These are phyloP conservation scores for Rhodotorula sp. DNA, from an alignment of 1,284 basidiomycete species.

Conservation along the genomic window DNA sequence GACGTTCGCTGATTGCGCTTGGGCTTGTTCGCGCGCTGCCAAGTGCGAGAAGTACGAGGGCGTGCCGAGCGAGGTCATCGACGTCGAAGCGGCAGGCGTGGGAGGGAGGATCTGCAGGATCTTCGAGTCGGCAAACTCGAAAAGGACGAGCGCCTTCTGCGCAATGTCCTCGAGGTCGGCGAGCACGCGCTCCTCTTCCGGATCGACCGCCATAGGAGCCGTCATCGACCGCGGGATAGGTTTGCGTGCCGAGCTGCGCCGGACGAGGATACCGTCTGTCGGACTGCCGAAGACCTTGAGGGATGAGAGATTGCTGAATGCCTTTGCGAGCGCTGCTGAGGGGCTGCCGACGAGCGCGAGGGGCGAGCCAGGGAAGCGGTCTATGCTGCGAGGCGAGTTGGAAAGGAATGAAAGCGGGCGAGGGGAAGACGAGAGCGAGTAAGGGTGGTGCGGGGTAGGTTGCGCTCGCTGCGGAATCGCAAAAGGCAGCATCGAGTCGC, in stretches of 20 bases:
- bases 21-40: conserved; percentile 31
- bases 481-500: conserved; percentile 49
- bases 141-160: conserved; percentile 90
- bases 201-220: conserved; percentile 54
- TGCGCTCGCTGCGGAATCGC: conserved; percentile 43
- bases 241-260: conserved; percentile 38
- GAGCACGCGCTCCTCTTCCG: conserved; percentile 75
- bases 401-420: conserved; percentile 38
- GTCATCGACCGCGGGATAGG: conserved; percentile 31
- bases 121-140: conserved; percentile 90
- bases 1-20: conserved; percentile 10
- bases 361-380: conserved; percentile 38
- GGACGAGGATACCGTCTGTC: conserved; percentile 50
- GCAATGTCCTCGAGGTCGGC: conserved; percentile 78
- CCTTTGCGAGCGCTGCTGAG: conserved; percentile 59
- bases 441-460: conserved; percentile 29
- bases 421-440: conserved; percentile 37
- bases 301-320: conserved; percentile 74
- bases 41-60: conserved; percentile 35
- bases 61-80: conserved; percentile 31
- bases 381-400: conserved; percentile 34
- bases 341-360: conserved; percentile 42
- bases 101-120: conserved; percentile 59
- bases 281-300: conserved; percentile 79
- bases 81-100: conserved; percentile 32